Evolutionary conservation across 2,329 filamentous ascomycete species (phyloP), one percentile per base, ranked within the genome.

Genomic region (Sporothrix sp.): DNA sequence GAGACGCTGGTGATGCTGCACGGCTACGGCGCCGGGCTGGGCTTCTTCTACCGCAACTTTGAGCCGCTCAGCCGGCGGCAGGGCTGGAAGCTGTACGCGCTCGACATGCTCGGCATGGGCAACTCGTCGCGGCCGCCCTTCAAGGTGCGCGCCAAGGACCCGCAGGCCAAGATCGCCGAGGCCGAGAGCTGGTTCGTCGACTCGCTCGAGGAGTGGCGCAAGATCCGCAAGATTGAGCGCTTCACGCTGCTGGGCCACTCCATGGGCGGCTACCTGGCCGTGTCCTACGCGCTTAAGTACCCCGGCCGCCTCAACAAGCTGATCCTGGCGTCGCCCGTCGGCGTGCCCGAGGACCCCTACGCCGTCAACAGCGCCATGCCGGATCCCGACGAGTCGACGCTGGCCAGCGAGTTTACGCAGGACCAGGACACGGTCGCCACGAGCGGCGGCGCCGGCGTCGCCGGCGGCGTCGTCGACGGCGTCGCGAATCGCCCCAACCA

Each of bases 41-140:
- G 91, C 20, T 97, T 98, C 69, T 98, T 95, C 74, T 98, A 96
- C 74, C 91, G 93, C 69, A 98, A 98, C 65, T 95, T 95, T 54
- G 93, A 98, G 66, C 81, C 84, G 6, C 70, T 98, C 30, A 90
- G 84, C 40, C 81, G 90, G 16, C 70, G 81, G 1, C 73, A 76
- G 25, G 89, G 90, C 25, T 94, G 93, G 82, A 90, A 87, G 61
- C 70, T 98, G 16, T 97, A 93, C 63, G 88, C 91, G 1, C 72
- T 98, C n/a, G 91, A 98, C 62, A 81, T 97, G 75, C 75, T 96
- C 14, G 91, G 91, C 52, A 96, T 96, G 87, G 91, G 91, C 52
- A 84, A 94, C 61, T 94, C 87, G 52, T 84, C 81, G 23, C 76
- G 91, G 5, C 91, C 93, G 2, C 69, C 81, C 0, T 98, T 98